Evolutionary conservation across 1,284 basidiomycete genomes (phyloP), one percentile per base, ranked within the genome.

Genomic region (Apiotrichum sp.): DNA sequence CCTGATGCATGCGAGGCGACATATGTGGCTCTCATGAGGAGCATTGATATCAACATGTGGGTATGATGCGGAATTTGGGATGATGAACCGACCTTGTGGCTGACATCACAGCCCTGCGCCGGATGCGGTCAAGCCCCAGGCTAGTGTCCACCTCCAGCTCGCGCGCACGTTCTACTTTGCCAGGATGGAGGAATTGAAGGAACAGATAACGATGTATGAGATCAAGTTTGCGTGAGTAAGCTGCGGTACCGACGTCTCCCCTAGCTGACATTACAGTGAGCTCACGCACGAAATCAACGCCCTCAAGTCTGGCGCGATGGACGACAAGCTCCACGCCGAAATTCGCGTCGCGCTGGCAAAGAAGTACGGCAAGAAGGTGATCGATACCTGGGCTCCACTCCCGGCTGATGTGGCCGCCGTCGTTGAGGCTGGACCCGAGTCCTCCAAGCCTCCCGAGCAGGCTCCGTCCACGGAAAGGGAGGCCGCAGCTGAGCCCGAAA

Each of bases 91-190:
- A 48, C 31, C 13, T 54, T n/a, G n/a, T n/a, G n/a, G 54, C 55
- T 60, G 50, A 59, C 51, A 1, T 35, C 3, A 5, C 52, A 74
- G 72, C 3, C 72, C 72, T 5, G 69, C 70, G 10, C 65, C 65
- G 16, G 72, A 70, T 14, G 68, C 63, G 3, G 62, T 62, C 44
- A 66, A 66, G 46, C 67, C 70, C 1, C 63, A 61, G 48, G 60
- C 81, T 39, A 75, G 74, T 31, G 62, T 72, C 4, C 85, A 90
- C 66, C 78, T 86, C 11, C 78, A 80, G 54, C 80, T 93, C 36
- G 89, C 89, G 1, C 82, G 86, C 65, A 85, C 80, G 50, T 83
- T 85, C 72, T 92, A 88, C 69, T 73, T 80, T 40, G 79, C 80
- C 3, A 85, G 89, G 16, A 78, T 89, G 48, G 70, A 81, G 38